These are phyloP conservation scores for Grigorovia yakushimaensis DNA, from an alignment of 805 yeast genomes.

Conservation along the genomic window DNA sequence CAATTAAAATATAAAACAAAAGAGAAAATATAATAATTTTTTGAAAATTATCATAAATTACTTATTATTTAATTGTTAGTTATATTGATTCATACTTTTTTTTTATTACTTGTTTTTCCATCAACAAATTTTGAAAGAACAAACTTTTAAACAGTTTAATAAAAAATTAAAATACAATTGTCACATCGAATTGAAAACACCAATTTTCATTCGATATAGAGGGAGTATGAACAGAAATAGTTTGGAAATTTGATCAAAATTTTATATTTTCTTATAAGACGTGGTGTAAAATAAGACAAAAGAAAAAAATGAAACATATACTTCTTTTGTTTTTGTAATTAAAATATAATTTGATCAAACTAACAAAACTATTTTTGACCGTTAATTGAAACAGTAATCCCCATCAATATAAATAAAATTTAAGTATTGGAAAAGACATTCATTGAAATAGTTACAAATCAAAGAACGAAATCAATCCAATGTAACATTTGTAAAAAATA, in stretches of 20 bases:
- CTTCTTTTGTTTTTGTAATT: background rate
- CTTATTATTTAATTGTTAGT: conserved; percentile 1
- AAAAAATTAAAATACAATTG: conserved; percentile 16
- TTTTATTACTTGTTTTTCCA: no score
- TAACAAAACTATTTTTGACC: background rate
- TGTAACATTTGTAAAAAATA: conserved; percentile 7
- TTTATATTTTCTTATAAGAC: background rate
- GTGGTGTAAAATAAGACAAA: background rate
- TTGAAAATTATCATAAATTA: conserved; percentile 1
- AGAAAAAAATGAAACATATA: no score
- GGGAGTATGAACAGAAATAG: conserved; percentile 29
- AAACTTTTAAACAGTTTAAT: background rate
- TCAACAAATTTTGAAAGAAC: no score
- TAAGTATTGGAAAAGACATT: background rate
- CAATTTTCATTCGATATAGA: conserved; percentile 32
- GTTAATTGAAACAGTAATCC: conserved; percentile 17
- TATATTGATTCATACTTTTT: background rate
- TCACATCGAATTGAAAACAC: conserved; percentile 33
- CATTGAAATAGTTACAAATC: background rate
- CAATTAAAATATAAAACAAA: conserved; percentile 1
- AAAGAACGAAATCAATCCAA: conserved; percentile 3
- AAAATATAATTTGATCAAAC: background rate
- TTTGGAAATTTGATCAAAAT: conserved; percentile 15
- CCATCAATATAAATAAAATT: conserved; percentile 14
- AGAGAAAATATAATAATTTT: background rate